phyloP scores from a whole-genome alignment of 192 early-diverging fungal species.

The Funneliformis mosseae region DNA sequence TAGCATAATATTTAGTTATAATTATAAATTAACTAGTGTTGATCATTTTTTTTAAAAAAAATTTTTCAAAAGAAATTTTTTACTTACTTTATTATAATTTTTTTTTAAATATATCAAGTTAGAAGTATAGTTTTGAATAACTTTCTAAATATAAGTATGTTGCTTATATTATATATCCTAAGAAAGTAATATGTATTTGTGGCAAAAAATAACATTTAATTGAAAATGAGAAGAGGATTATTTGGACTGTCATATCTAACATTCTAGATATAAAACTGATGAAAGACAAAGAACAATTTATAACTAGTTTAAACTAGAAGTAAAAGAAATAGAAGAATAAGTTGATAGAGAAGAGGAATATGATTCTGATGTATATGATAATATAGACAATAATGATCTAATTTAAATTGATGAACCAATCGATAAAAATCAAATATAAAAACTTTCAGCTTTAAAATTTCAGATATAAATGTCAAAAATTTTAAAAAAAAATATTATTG shows the following conservation, averaged over 20 bases:
- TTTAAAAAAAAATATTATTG: background rate
- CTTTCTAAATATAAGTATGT: background rate
- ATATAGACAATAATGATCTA: background rate
- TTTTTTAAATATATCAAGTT: background rate
- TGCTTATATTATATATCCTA: background rate
- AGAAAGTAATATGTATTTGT: constrained; percentile 6
- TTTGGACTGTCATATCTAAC: background rate
- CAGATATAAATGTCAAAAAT: background rate
- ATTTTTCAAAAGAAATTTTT: no score
- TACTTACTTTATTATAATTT: no score
- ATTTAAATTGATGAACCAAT: background rate
- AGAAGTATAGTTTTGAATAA: background rate
- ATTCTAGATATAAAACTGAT: background rate
- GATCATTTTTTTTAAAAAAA: no score
- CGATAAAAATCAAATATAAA: background rate
- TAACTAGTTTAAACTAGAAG: background rate
- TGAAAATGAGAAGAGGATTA: background rate
- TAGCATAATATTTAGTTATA: no score
- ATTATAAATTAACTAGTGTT: no score
- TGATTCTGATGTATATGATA: no score
- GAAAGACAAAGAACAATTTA: background rate
- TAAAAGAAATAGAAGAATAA: background rate
- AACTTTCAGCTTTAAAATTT: no score
- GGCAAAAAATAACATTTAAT: background rate
- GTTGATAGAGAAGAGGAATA: background rate